These are phyloP conservation scores for Coemansia sp. DNA, from an alignment of 192 early-diverging fungal genomes.

Conservation along the genomic window DNA sequence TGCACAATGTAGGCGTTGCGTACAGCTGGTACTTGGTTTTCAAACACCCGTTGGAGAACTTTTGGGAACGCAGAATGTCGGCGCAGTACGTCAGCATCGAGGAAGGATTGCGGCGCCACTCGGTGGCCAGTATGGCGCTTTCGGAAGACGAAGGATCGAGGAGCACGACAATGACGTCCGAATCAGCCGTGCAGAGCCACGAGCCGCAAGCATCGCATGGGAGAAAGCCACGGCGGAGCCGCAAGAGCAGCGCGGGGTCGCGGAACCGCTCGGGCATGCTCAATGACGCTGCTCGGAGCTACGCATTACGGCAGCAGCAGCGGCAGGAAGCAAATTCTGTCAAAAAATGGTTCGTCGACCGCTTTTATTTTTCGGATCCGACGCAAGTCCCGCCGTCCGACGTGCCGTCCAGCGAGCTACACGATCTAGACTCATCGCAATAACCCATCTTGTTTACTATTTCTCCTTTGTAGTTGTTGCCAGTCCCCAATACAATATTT, in stretches of 20 bases:
- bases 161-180: slow-evolving; percentile 39
- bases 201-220: slow-evolving; percentile 5
- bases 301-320: slow-evolving; percentile 47
- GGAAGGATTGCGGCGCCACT: slow-evolving; percentile 47
- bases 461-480: too few species aligned
- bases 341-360: slow-evolving; percentile 49
- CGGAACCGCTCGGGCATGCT: slow-evolving; percentile 18
- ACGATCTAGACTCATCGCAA: slow-evolving; percentile 13
- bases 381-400: slow-evolving; percentile 48
- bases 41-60: slow-evolving; percentile 44
- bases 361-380: slow-evolving; percentile 51
- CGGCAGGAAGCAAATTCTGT: slow-evolving; percentile 36
- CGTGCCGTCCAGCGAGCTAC: slow-evolving; percentile 24
- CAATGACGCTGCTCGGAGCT: slow-evolving; percentile 44
- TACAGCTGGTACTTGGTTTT: slow-evolving; percentile 53
- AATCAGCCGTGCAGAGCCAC: slow-evolving; percentile 17
- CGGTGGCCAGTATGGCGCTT: slow-evolving; percentile 14
- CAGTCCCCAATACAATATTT: too few species aligned
- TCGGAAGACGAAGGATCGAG: slow-evolving; percentile 38
- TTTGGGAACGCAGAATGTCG: slow-evolving; percentile 17
- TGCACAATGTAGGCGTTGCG: slow-evolving; percentile 27
- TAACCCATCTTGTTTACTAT: neutral
- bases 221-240: slow-evolving; percentile 29
- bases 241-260: slow-evolving; percentile 21
- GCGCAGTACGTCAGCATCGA: slow-evolving; percentile 45